Evolutionary conservation across 805 yeast species (phyloP).

Genomic region (Ogataea paradorogensis): DNA sequence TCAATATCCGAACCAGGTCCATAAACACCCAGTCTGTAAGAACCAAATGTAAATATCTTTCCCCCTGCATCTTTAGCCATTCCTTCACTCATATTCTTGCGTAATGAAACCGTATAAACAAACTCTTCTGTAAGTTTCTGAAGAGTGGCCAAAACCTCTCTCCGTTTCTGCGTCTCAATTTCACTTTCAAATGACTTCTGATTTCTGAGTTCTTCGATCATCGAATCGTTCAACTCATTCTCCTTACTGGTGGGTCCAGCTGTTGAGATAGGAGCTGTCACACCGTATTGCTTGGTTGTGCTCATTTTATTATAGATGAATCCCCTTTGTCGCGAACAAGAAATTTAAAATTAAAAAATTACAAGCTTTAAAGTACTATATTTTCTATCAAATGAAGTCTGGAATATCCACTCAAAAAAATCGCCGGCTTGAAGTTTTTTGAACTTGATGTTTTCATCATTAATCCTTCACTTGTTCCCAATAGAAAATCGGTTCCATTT

Average conservation of each 20-base stretch:
- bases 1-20: slow-evolving; percentile 99
- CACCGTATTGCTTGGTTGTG: slow-evolving; percentile 48
- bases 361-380: neutral
- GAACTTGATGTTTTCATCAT: neutral
- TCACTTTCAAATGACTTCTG: slow-evolving; percentile 91
- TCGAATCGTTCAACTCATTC: slow-evolving; percentile 64
- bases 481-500: neutral
- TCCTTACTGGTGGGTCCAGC: slow-evolving; percentile 84
- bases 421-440: neutral
- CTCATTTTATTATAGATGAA: slow-evolving; percentile 3
- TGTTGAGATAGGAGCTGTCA: slow-evolving; percentile 80
- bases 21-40: slow-evolving; percentile 91
- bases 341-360: slow-evolving; percentile 5
- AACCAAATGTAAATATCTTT: slow-evolving; percentile 93
- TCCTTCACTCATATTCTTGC: slow-evolving; percentile 92
- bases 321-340: slow-evolving; percentile 4
- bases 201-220: slow-evolving; percentile 74
- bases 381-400: neutral
- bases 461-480: slow-evolving; percentile 7
- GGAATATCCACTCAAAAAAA: neutral
- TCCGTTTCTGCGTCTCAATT: slow-evolving; percentile 76
- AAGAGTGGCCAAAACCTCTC: slow-evolving; percentile 63
- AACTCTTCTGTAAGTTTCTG: slow-evolving; percentile 78
- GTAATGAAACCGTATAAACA: slow-evolving; percentile 75
- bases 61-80: slow-evolving; percentile 99